Base-by-base conservation (phyloP, 2,329 filamentous ascomycete species). In the Ceratocystiopsis sp. region DNA sequence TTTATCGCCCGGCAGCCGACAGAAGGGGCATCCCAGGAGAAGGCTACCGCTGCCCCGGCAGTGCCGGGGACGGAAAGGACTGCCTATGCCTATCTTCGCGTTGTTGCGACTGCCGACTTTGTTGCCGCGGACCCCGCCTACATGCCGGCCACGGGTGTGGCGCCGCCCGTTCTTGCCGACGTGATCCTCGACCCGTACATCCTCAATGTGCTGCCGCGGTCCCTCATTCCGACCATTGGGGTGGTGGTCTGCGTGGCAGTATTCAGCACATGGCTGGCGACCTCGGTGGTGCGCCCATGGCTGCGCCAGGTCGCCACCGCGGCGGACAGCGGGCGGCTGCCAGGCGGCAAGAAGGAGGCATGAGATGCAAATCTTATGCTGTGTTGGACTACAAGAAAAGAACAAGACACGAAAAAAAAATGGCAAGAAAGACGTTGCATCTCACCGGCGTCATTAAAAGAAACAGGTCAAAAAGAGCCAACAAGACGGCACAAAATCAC, bases 81-180 rank as follows among this genome's bases (percentile, higher is more conserved):
- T 8, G 13, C 11, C 2, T 34, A 13, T 29, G 65, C 91, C 9
- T 74, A 93, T 44, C 71, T 96, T 3, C 80, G 75, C 48, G 66
- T 96, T 42, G 68, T 71, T 49, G 75, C 86, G 14, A 75, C 79
- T 17, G 86, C 91, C 39, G 84, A 93, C 53, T 98, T 89, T 64
- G 93, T 83, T 60, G 81, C 83, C 12, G 69, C 75, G 46, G 72
- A 94, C 56, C 61, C 65, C 48, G 69, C 69, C 2, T 69, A 94
- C 53, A 96, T 96, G 89, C 36, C 25, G 7, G 44, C 47, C 4
- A 29, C 25, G 25, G 61, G 65, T 40, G 54, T 69, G 48, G 80
- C 84, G 14, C 78, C 79, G 2, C 73, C 77, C 0, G 85, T 96
- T 4, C 65, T 76, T 42, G 80, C 80, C 42, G 89, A 98, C 52